Base-by-base conservation (phyloP, 805 yeast species). In the Candida germanica region DNA sequence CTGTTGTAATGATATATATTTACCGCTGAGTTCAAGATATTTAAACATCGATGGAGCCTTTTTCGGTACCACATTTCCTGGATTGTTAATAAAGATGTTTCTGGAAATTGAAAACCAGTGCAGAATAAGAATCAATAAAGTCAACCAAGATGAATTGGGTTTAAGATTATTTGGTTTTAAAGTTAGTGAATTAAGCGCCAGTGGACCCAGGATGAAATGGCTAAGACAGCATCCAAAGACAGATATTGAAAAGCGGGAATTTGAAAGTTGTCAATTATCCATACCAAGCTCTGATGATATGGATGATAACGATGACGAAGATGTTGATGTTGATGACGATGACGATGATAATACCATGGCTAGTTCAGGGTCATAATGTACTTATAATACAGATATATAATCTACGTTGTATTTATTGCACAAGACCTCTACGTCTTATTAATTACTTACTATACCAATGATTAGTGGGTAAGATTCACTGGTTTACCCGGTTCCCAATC, bases 181-280 rank as follows among this genome's bases (percentile, higher is more conserved):
- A 48, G 71, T 93, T 19, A 77, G 83, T 50, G 91, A 86, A 54
- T 54, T 64, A 36, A 82, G 95, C 29, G 65, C 73, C 20, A 73
- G 84, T 31, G 98, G 98, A 0, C 89, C 94, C n/a, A 75, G 98
- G 49, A 93, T 93, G 98, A 75, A 74, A 51, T 93, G 98, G 98
- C 70, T 91, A 43, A 77, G 98, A 49, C 80, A 79, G 56, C 69
- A 75, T 45, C 98, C 98, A 3, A 64, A 65, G 29, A 72, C 78
- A 3, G 71, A 64, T 13, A 77, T 68, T 28, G 89, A 84, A 50
- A 59, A 74, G 48, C 71, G 64, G 34, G 94, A 86, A 51, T 79
- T 68, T 46, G 71, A 75, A 5, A 62, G 60, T 24, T 84, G 93
- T 53, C 87, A 83, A 54, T 81, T 74, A 48, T 71, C 64, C 26